phyloP scores from a whole-genome alignment of 1,284 basidiomycete species.

The Phellinidium pouzarii region DNA sequence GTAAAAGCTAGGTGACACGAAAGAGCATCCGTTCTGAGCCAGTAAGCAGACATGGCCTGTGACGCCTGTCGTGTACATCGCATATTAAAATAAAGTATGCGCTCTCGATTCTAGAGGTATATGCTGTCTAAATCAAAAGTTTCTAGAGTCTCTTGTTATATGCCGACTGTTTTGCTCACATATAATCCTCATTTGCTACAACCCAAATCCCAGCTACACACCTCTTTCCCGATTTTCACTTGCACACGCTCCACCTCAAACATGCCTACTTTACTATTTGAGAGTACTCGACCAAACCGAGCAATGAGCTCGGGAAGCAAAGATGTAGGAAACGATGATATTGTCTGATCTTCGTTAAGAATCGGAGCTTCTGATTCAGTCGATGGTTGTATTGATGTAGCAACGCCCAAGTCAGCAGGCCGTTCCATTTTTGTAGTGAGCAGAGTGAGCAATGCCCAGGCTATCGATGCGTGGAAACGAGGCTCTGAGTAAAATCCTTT shows the following conservation, averaged over 20 bases:
- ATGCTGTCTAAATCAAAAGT: no score
- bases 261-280: constrained; percentile 16
- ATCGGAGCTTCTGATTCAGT: background rate
- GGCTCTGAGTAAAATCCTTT: constrained; percentile 67
- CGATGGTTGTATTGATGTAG: background rate
- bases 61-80: no score
- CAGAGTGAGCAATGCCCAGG: constrained; percentile 58
- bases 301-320: constrained; percentile 17
- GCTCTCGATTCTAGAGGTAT: no score
- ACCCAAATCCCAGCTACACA: constrained; percentile 6
- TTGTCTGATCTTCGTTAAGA: constrained; percentile 9
- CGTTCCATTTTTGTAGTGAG: constrained; percentile 27
- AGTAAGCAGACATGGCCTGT: no score
- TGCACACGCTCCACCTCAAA: constrained; percentile 21
- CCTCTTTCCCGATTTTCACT: constrained; percentile 24
- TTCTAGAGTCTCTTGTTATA: no score
- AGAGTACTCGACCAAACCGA: constrained; percentile 18
- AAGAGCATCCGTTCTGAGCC: no score
- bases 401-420: background rate
- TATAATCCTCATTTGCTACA: background rate
- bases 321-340: constrained; percentile 16
- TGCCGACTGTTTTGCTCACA: no score
- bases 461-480: constrained; percentile 75
- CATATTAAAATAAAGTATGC: no score
- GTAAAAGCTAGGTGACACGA: no score